Evolutionary conservation across 768 basidiomycete genomes (phyloP), one percentile per base, ranked within the genome.

Genomic region (Tubosaeta sp.): DNA sequence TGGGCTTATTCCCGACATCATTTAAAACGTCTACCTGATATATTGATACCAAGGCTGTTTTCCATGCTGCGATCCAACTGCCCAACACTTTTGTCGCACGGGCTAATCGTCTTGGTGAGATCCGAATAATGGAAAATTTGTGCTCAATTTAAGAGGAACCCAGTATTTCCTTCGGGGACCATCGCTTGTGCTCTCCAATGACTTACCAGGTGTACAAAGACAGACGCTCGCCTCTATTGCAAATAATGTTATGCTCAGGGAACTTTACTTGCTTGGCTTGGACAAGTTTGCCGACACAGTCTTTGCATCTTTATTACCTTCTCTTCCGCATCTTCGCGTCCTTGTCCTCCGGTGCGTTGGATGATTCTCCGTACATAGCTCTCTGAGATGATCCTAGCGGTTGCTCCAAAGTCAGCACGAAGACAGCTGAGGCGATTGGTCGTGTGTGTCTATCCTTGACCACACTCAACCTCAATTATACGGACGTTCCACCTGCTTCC

Each of bases 401-500:
- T 21, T 86, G 83, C 60, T 70, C 76, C 10, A 81, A 80, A 60
- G 84, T 80, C 11, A 76, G 78, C 6, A 52, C 72, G 4, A 71
- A 75, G 56, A 79, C 83, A 1, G 67, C 75, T 31, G 66, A 72
- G 12, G 76, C 73, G 3, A 67, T 71, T 6, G 74, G 75, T 10
- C 63, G 65, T 30, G 63, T 61, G 10, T 83, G 82, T 55, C 68
- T 59, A 13, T 59, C 59, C 14, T 71, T 88, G 30, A 70, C 60
- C 12, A 62, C 69, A 1, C 59, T 84, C 42, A 86, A 87, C 56
- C 62, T 87, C 31, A 85, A 76, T 57, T 81, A 81, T 52, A 88
- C 86, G 2, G 71, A 78, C 3, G 75, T 76, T 5, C 65, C 78
- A 2, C 79, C 84, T 0, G 50, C 56, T 1, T 76, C 79, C 14